Percentiles rank a stretch among this genome's conserved stretches.
These are phyloP conservation scores for Cicer pinnatifidum DNA, from an alignment of 306 rosid genomes.

Conservation along the genomic window DNA sequence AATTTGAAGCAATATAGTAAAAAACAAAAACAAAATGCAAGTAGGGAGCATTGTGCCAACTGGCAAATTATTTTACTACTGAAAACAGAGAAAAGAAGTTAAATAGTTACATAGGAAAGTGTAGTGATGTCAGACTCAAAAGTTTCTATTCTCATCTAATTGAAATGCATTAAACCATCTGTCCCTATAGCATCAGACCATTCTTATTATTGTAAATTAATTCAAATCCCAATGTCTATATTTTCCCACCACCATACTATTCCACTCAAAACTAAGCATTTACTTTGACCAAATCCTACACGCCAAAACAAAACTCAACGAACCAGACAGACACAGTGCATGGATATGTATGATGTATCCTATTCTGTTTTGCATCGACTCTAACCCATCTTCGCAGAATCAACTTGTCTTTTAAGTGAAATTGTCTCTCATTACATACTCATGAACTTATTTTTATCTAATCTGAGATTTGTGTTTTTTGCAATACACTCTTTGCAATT, in stretches of 20 bases:
- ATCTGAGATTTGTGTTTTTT: no score
- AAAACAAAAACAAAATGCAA: not conserved
- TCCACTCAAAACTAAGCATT: slow-evolving; percentile 27
- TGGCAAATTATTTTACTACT: slow-evolving; percentile 27
- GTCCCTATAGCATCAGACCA: slow-evolving; percentile 44
- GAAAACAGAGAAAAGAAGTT: slow-evolving; percentile 38
- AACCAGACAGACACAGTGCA: slow-evolving; percentile 24
- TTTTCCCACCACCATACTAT: slow-evolving; percentile 43
- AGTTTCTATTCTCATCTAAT: slow-evolving; percentile 50
- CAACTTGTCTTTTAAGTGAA: no score
- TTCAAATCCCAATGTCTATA: slow-evolving; percentile 66
- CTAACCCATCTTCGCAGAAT: no score
- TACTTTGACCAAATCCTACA: slow-evolving; percentile 36
- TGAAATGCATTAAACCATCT: slow-evolving; percentile 44
- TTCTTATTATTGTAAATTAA: slow-evolving; percentile 40
- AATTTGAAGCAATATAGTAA: not conserved
- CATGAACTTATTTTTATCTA: no score
- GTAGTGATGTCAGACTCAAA: slow-evolving; percentile 46
- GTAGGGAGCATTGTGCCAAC: slow-evolving; percentile 26
- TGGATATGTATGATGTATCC: not conserved
- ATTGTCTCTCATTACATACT: no score
- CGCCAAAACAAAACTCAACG: slow-evolving; percentile 20
- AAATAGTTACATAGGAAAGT: slow-evolving; percentile 58
- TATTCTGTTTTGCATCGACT: no score
- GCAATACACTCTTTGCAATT: no score